These are phyloP conservation scores for Termitomyces sp. DNA, from an alignment of 768 basidiomycete genomes.

Conservation along the genomic window DNA sequence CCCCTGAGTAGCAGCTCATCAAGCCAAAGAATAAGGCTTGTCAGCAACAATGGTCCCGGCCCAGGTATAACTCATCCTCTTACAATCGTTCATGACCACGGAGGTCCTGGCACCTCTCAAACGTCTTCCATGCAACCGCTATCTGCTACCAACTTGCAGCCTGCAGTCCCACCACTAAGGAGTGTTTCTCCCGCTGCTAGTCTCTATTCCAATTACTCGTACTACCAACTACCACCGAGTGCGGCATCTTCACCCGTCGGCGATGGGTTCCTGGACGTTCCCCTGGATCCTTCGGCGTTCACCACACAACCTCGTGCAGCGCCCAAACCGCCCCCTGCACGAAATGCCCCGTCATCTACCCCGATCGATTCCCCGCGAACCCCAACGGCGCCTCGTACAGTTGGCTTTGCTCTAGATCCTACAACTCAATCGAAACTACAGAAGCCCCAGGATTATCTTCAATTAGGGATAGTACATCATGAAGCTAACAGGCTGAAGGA, in stretches of 20 bases:
- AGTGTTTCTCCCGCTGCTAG: conserved; percentile 30
- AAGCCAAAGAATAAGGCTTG: neutral
- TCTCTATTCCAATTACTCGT: conserved; percentile 65
- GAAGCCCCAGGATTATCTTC: conserved; percentile 66
- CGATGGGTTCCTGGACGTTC: conserved; percentile 18
- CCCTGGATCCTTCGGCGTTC: conserved; percentile 13
- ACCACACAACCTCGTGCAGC: conserved; percentile 9
- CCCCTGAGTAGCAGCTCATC: conserved; percentile 20
- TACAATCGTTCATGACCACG: neutral
- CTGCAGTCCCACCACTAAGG: conserved; percentile 17
- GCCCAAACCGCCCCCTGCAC: conserved; percentile 3
- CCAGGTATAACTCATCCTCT: neutral
- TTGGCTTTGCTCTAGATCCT: neutral
- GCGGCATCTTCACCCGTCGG: conserved; percentile 40
- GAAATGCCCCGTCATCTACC: conserved; percentile 9
- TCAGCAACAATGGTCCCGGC: neutral
- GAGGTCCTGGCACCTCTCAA: conserved; percentile 1
- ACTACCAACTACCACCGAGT: conserved; percentile 56
- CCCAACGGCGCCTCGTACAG: neutral
- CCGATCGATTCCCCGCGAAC: conserved; percentile 4
- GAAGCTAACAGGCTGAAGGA: conserved; percentile 68
- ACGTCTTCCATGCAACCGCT: neutral
- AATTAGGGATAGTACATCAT: conserved; percentile 75
- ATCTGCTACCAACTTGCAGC: conserved; percentile 3
- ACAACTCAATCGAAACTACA: conserved; percentile 4